A percentile compares a stretch with the other conserved stretches of the same genome.
Conservation (phyloP, 2,329 filamentous ascomycete species). For the Alternaria brassicae region DNA sequence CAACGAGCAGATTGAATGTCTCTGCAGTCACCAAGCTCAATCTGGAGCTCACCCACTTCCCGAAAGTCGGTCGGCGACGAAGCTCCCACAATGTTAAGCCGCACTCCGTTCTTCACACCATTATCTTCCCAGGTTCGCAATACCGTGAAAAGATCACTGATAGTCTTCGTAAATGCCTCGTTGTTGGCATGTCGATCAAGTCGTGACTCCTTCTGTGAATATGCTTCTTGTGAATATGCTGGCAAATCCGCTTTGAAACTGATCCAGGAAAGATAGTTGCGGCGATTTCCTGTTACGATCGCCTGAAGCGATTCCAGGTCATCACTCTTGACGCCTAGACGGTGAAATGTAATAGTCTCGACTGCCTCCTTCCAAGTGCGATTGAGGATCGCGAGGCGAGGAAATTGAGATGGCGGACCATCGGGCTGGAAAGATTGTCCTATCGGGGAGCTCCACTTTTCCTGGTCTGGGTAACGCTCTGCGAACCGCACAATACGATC, state of each 20-base stretch:
- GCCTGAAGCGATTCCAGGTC: constrained; percentile 8
- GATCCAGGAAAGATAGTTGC: constrained; percentile 6
- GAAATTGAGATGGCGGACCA: constrained; percentile 7
- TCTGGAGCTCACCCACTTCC: constrained; percentile 8
- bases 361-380: constrained; percentile 15
- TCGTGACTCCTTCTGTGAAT: constrained; percentile 1
- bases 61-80: constrained; percentile 5
- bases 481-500: constrained; percentile 14
- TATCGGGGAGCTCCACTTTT: constrained; percentile 7
- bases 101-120: constrained; percentile 7
- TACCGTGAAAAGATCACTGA: constrained; percentile 4
- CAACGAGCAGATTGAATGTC: constrained; percentile 6
- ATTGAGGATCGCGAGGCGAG: constrained; percentile 8
- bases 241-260: constrained; percentile 5
- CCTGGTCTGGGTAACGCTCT: constrained; percentile 10
- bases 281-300: constrained; percentile 12
- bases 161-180: constrained; percentile 5
- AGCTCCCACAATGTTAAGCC: background rate
- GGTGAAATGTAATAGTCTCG: constrained; percentile 10
- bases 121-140: constrained; percentile 13
- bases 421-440: background rate
- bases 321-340: constrained; percentile 3
- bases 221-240: constrained; percentile 14
- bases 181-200: constrained; percentile 6
- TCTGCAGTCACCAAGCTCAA: constrained; percentile 1